phyloP scores from a whole-genome alignment of 2,329 filamentous ascomycete species.

The Emergomyces orientalis region DNA sequence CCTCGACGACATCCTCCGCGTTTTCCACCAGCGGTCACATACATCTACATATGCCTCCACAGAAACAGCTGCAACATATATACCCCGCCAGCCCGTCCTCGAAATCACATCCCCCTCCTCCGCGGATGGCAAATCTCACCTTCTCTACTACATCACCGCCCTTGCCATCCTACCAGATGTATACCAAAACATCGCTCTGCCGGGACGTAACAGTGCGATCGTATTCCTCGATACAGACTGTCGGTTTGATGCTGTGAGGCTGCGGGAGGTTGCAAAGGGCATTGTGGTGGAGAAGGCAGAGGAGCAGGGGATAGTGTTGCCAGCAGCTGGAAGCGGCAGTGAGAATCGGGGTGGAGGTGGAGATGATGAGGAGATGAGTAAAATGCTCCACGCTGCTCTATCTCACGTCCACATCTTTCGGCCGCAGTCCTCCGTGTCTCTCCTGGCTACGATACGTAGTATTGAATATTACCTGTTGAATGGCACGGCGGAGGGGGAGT shows the following conservation, averaged over 20 bases:
- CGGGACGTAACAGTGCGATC: conserved; percentile 42
- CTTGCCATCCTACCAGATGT: conserved; percentile 42
- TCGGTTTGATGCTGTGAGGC: conserved; percentile 44
- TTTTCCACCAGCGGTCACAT: conserved; percentile 24
- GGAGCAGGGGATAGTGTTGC: not conserved
- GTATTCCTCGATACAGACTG: conserved; percentile 49
- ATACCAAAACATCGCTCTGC: conserved; percentile 24
- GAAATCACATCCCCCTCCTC: conserved; percentile 46
- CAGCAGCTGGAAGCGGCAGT: not conserved
- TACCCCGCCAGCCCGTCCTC: conserved; percentile 31
- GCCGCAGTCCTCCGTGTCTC: conserved; percentile 42
- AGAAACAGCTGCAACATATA: not conserved
- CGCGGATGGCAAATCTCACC: conserved; percentile 48
- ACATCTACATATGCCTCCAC: conserved; percentile 1
- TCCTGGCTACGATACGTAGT: conserved; percentile 41
- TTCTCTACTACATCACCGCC: conserved; percentile 49
- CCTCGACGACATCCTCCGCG: conserved; percentile 38
- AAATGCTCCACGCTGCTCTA: conserved; percentile 34
- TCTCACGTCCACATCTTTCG: conserved; percentile 51
- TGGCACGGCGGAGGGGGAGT: conserved; percentile 12
- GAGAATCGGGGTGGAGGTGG: not conserved
- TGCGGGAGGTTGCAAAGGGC: conserved; percentile 28
- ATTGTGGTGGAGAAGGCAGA: conserved; percentile 17
- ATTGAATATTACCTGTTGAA: conserved; percentile 45
- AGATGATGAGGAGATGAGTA: not conserved